A percentile compares a stretch with the other conserved stretches of the same genome.
phyloP scores from a whole-genome alignment of 2,329 filamentous ascomycete species.

The Paraphoma sp. region DNA sequence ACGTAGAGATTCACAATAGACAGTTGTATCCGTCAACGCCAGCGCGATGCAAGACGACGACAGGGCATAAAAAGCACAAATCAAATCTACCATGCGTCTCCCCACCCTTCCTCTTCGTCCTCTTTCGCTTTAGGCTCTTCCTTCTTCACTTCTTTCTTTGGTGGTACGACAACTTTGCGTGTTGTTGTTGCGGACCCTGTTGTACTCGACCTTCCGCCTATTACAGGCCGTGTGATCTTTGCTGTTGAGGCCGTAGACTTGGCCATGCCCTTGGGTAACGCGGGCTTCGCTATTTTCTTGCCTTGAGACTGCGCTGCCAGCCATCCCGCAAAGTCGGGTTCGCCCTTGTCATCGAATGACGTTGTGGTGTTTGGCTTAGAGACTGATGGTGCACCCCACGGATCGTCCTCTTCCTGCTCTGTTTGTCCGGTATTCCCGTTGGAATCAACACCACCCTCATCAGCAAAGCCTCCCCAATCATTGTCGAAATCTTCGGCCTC shows the following conservation, averaged over 20 bases:
- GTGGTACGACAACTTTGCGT: constrained; percentile 34
- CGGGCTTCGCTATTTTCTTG: constrained; percentile 69
- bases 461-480: constrained; percentile 76
- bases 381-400: constrained; percentile 56
- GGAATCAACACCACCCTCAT: constrained; percentile 51
- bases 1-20: too few species aligned
- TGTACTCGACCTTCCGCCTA: constrained; percentile 38
- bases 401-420: constrained; percentile 61
- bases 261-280: constrained; percentile 81
- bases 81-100: constrained; percentile 42
- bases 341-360: constrained; percentile 80
- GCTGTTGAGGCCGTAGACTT: constrained; percentile 59
- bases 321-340: constrained; percentile 97
- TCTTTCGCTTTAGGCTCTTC: constrained; percentile 49
- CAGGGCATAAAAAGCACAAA: background rate
- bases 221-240: constrained; percentile 41
- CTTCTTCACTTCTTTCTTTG: constrained; percentile 41
- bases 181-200: constrained; percentile 32
- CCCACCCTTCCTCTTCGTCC: constrained; percentile 49
- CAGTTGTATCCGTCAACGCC: constrained; percentile 15
- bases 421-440: constrained; percentile 34
- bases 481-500: constrained; percentile 68
- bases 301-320: constrained; percentile 82
- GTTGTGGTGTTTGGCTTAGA: constrained; percentile 47
- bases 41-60: constrained; percentile 20